Evolutionary conservation across 139 green algal genomes (phyloP), one percentile per base, ranked within the genome.

Genomic region (Chlorella ohadii): DNA sequence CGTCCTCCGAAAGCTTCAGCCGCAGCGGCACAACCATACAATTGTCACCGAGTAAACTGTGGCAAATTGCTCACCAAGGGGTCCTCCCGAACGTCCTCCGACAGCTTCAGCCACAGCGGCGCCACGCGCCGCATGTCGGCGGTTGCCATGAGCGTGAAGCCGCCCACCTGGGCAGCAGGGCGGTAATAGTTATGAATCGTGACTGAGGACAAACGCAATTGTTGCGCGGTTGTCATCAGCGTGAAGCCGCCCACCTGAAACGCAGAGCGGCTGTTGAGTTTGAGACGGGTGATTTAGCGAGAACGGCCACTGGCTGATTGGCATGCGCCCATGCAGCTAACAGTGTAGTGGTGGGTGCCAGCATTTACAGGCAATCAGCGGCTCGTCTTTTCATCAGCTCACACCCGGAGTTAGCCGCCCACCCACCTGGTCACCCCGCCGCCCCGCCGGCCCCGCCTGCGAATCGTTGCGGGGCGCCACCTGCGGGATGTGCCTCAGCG

Each of bases 101-200:
- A 92, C 78, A 92, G 94, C 77, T 93, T 94, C 23, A 97, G 83
- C 95, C 95, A 98, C 63, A 92, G 59, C 13, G 91, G 89, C 11
- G 88, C 91, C 73, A 98, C 88, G 23, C 83, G 78, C 41, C 92
- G 92, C 15, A 98, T 77, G 86, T 98, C 95, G 34, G 94, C 87
- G 2, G 75, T 82, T 31, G 94, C 87, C 74, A 98, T 94, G 39
- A 98, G 87, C 41, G 93, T 95, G 85, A 97, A 98, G 15, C 93
- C 94, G 7, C 95, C 95, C 12, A 97, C 94, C 84, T 88, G 72
- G 31, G 11, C 56, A 88, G 87, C 38, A 78, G 78, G 38, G n/a
- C n/a, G n/a, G n/a, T n/a, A n/a, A n/a, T n/a, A n/a, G n/a, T n/a
- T n/a, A n/a, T n/a, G n/a, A n/a, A n/a, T n/a, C n/a, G n/a, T n/a